Percentiles rank a stretch among this genome's conserved stretches.
phyloP scores from a whole-genome alignment of 225 moss, liverwort and hornwort genomes.

The Pseudisothecium myosuroides region DNA sequence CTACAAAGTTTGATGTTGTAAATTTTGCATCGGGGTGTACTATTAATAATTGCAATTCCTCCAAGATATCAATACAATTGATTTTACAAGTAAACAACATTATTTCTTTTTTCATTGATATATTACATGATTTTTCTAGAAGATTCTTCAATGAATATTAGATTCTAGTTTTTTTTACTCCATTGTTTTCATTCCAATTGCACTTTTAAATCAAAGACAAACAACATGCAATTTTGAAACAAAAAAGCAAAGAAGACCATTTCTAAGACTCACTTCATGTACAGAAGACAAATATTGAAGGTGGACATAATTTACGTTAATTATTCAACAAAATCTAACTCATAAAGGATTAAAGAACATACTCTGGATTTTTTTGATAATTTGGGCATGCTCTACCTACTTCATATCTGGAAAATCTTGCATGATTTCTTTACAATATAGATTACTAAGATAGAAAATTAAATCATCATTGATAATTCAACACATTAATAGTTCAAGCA shows the following conservation, averaged over 20 bases:
- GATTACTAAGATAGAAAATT: neutral
- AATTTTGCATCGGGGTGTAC: neutral
- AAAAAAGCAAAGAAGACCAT: neutral
- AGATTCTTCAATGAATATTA: neutral
- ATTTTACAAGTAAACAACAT: neutral
- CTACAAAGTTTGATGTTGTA: neutral
- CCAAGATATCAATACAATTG: neutral
- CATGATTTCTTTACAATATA: neutral
- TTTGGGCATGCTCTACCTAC: neutral
- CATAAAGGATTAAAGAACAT: neutral
- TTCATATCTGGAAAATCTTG: neutral
- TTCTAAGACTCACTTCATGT: neutral
- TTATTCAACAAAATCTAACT: neutral
- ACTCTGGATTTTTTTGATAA: accelerated
- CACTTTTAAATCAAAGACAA: neutral
- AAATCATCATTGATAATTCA: neutral
- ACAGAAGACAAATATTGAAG: neutral
- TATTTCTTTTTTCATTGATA: neutral
- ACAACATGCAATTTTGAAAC: neutral
- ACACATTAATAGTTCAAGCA: neutral
- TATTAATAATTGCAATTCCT: neutral
- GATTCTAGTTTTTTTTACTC: too few relatives aligned
- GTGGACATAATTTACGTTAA: neutral
- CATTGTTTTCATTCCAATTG: neutral
- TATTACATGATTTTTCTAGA: neutral